Percentiles rank a stretch among this genome's conserved stretches.
Evolutionary conservation across 495 filamentous ascomycete species (phyloP).

Genomic region (Aspergillus campestris): DNA sequence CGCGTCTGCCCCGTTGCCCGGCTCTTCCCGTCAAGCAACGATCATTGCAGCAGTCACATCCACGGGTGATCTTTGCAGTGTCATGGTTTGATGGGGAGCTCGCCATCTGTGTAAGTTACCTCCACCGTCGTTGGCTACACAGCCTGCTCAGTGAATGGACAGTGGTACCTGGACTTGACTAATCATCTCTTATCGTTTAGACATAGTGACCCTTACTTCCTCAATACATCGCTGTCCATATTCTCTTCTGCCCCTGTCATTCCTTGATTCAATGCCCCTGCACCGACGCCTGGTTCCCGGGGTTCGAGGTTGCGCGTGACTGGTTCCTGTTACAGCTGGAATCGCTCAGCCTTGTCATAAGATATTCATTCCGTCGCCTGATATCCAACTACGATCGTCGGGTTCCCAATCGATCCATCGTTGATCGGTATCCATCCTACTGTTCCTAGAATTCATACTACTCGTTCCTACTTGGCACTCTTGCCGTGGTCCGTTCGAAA

Average conservation of each 20-base stretch:
- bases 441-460: too few species aligned
- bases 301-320: slow-evolving; percentile 1
- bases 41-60: slow-evolving; percentile 6
- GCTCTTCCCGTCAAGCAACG: slow-evolving; percentile 7
- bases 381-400: too few species aligned
- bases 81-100: slow-evolving; percentile 14
- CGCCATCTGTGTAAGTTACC: slow-evolving; percentile 16
- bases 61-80: slow-evolving; percentile 8
- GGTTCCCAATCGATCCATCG: too few species aligned
- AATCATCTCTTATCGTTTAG: neutral
- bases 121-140: neutral
- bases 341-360: neutral
- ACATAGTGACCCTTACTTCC: slow-evolving; percentile 5
- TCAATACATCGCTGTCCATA: neutral
- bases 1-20: slow-evolving; percentile 9
- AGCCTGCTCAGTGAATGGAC: neutral
- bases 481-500: too few species aligned
- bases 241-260: slow-evolving; percentile 4
- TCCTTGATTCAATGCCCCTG: slow-evolving; percentile 10
- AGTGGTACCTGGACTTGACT: neutral
- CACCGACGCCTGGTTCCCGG: neutral
- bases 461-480: too few species aligned
- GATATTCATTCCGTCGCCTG: too few species aligned
- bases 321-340: slow-evolving; percentile 2
- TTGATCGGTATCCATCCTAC: too few species aligned